Evolutionary conservation across 1,284 basidiomycete species (phyloP), one percentile per base, ranked within the genome.

Genomic region (Ceratobasidium theobromae): DNA sequence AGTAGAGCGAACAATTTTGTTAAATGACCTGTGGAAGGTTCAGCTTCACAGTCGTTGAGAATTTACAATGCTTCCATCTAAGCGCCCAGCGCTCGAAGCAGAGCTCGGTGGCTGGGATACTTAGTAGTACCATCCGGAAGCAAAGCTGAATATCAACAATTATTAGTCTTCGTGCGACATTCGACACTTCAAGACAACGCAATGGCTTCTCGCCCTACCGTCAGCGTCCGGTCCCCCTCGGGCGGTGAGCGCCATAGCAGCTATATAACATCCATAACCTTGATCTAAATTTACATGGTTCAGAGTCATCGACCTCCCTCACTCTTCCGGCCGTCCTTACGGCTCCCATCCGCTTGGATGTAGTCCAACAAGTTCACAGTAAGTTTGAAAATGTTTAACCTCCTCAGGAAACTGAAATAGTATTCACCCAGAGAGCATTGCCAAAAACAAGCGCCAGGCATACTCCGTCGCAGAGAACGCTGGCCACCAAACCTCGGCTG

Each of bases 321-420:
- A 90, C 95, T 69, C 88, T 98, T 75, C 96, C 96, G 70, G 93
- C 94, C 75, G 97, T 99, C 77, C 85, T 99, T 77, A 95, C 94
- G 76, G 97, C 95, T 55, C 96, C 97, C 75, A 98, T 99, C 82
- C 87, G 96, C 80, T 88, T 96, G 77, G 96, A 99, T 86, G 95
- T 99, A 71, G 95, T 99, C 74, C 86, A 93, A 74, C 92, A 94
- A 79, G 94, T 99, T 71, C 95, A 99, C 92, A 99, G 94, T 97
- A 78, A 83, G 95, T 79, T 70, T 67, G 18, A 38, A 21, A 28
- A 1, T 57, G 18, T n/a, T 28, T 11, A 4, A 23, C 8, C 3
- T 52, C 27, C 12, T 11, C 51, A 25, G 43, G 21, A 38, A 21
- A 14, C 53, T 40, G n/a, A 65, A 35, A 43, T 40, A 66, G n/a